Evolutionary conservation across 23 red algal species (phyloP).

Genomic region (Gracilariopsis chorda): DNA sequence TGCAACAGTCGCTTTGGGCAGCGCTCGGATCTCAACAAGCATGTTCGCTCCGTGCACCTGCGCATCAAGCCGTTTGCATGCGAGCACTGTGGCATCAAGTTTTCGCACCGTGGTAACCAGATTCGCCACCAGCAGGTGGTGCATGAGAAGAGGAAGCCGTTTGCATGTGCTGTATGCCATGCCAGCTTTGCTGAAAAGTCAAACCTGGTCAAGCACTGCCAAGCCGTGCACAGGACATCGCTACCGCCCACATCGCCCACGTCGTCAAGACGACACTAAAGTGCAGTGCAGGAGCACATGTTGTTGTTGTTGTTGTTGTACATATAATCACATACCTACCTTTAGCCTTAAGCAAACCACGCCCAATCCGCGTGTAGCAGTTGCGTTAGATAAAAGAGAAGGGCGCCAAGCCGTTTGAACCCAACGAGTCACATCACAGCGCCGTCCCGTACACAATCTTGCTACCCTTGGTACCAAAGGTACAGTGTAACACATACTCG

Average conservation of each 20-base stretch:
- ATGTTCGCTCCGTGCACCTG: conserved; percentile 54
- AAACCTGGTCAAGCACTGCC: conserved; percentile 67
- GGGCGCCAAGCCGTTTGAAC: too few relatives aligned
- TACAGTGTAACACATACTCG: too few relatives aligned
- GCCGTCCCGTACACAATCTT: too few relatives aligned
- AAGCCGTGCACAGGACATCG: conserved; percentile 22
- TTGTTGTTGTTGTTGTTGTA: too few relatives aligned
- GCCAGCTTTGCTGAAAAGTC: conserved; percentile 65
- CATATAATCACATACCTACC: too few relatives aligned
- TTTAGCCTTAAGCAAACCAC: too few relatives aligned
- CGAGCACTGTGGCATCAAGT: conserved; percentile 42
- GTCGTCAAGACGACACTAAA: too few relatives aligned
- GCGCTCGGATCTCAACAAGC: conserved; percentile 63
- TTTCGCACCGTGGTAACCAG: conserved; percentile 63
- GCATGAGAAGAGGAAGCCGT: conserved; percentile 60
- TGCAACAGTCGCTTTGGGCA: conserved; percentile 67
- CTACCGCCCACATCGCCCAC: not conserved
- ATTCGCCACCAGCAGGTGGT: conserved; percentile 59
- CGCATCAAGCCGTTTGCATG: conserved; percentile 62
- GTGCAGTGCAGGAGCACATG: too few relatives aligned
- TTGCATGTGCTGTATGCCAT: conserved; percentile 8
- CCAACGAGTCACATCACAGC: too few relatives aligned
- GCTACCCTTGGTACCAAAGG: too few relatives aligned
- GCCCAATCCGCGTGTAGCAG: too few relatives aligned
- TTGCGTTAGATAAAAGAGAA: too few relatives aligned